Evolutionary conservation across 345 rosid genomes (phyloP).

Genomic region (Brassica juncea): DNA sequence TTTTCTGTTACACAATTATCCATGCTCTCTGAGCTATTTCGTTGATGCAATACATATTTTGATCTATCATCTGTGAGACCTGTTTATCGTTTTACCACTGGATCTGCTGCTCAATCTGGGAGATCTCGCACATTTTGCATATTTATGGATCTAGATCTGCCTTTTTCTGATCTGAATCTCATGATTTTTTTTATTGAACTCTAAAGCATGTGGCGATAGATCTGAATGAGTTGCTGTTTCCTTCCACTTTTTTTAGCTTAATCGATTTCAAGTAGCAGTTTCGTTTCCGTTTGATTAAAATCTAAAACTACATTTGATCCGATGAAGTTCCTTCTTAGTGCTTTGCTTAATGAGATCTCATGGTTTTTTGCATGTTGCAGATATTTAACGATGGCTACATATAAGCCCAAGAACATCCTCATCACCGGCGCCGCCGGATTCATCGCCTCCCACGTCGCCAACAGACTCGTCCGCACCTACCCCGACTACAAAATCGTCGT

Average conservation of each 20-base stretch:
- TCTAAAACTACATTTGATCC: not conserved
- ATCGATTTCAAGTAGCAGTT: not conserved
- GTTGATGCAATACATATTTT: not conserved
- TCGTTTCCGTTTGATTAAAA: not conserved
- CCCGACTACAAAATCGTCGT: conserved; percentile 87
- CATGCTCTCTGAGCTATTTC: not conserved
- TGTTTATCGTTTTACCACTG: not conserved
- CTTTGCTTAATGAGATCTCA: not conserved
- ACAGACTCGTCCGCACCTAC: conserved; percentile 67
- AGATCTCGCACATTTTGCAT: not conserved
- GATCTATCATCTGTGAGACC: not conserved
- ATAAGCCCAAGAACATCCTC: conserved; percentile 79
- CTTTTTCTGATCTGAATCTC: not conserved
- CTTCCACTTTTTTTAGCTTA: not conserved
- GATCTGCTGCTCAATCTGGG: conserved; percentile 26
- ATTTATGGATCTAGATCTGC: conserved; percentile 37
- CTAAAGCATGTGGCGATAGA: not conserved
- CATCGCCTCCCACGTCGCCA: conserved; percentile 82
- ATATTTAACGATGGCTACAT: conserved; percentile 44
- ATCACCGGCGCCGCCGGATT: conserved; percentile 90
- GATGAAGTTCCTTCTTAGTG: not conserved
- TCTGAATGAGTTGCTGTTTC: not conserved
- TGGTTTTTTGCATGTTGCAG: conserved; percentile 8
- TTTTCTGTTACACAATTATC: not conserved
- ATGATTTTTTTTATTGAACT: not conserved